Base-by-base conservation (phyloP, 352 stramenopile species). In the Globisporangium echinulatum region DNA sequence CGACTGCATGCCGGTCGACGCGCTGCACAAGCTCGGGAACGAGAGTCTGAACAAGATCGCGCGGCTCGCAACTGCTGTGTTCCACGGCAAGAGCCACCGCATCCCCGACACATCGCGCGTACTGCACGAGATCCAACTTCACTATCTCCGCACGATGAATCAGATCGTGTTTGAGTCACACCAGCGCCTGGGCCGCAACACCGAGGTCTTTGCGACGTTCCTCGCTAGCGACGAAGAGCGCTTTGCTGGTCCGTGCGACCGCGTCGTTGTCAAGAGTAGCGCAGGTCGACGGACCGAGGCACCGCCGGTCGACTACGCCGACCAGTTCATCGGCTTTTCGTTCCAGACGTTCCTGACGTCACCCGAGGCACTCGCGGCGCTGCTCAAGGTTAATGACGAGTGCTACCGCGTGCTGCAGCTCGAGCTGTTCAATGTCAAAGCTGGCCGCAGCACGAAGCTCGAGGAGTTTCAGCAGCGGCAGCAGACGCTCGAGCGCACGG, bases 131-230 rank as follows among this genome's bases (percentile, higher is more conserved):
- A 90, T 97, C 49, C 90, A 95, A 63, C 70, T 96, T 0, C 90
- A 96, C 54, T 98, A 96, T 66, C 64, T 96, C 46, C 85, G 93
- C 10, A 89, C 89, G 7, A 97, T 98, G 87, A 96, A 96, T 71
- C 84, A 83, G 56, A 91, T 97, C 39, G 74, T 97, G 4, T 90
- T 97, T 38, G 80, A 92, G n/a, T 85, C 71, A 37, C 82, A 94
- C 44, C 79, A 90, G 42, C 59, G 75, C 54, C 46, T 64, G 1
- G 60, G 70, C 0, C 71, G 80, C 25, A 90, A 91, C 52, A 38
- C 58, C 5, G 76, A 88, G 46, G 68, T 92, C 1, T 92, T 92
- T 47, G 33, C 57, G 50, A 74, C 74, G 0, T 79, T 92, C 47
- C 64, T 92, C 0, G 63, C 62, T 0, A 58, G 52, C 11, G 74